Base-by-base conservation (phyloP, 148 eudicot species). In the Euryodendron excelsum region DNA sequence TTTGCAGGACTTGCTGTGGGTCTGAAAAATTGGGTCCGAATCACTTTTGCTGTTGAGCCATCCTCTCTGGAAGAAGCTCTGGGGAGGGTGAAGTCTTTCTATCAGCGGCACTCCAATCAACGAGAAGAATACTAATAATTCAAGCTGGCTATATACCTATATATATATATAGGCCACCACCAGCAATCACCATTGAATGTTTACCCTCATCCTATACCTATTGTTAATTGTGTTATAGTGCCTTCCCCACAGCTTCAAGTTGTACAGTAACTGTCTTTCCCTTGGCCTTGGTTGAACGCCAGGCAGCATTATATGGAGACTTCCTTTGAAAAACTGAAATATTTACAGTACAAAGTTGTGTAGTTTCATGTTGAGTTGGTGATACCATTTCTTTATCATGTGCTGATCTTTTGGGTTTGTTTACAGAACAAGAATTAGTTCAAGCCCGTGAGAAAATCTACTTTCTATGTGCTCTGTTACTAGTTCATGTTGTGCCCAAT, bases 1-100 rank as follows among this genome's bases (percentile, higher is more conserved):
- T 71, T 66, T 78, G 78, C 86, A 94, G 98, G 98, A 62, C 31
- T 86, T 52, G 87, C 94, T 0, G 93, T 92, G n/a, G 95, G 97
- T 52, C 79, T 94, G 84, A 86, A 92, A 69, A 85, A 91, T 68
- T 94, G 98, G 97, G 80, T 94, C 48, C 83, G 98, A 20, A 73
- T 94, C 39, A 94, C 97, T 4, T 94, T 91, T 73, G 98, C 98
- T 0, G 95, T 77, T 3, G 94, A 92, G 11, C 90, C 93, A 25
- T 77, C 87, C 1, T 79, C 93, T n/a, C 89, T 94, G 5, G 91
- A 92, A 67, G 93, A 92, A 83, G 98, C 86, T 48, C 62, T 92
- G 31, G 80, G 62, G 59, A 86, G 97, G 83, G 60, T 91, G 34
- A 88, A 84, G 27, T 79, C 82, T 12, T 88, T 88, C 76, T 88